Base-by-base conservation (phyloP, 768 basidiomycete species). In the Lentinula sp. region DNA sequence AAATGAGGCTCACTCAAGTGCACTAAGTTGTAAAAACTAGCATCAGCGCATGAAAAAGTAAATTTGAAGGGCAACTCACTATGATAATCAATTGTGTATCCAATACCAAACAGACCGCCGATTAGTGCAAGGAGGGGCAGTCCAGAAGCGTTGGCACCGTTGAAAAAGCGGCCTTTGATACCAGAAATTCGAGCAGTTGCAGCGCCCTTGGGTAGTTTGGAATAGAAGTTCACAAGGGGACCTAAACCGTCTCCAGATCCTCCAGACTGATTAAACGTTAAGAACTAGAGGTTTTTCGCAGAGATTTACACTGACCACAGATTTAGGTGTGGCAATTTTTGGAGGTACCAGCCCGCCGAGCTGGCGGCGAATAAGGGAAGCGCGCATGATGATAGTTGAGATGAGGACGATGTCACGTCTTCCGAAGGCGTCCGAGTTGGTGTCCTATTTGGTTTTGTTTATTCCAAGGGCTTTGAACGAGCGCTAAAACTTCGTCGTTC, bases 141-240 rank as follows among this genome's bases (percentile, higher is more conserved):
- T 28, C 83, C 88, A 1, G 86, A 88, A 43, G 93, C 95, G 73
- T 93, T 96, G 76, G 86, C 85, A 64, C 93, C 95, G 66, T 81
- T 85, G 74, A 95, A 94, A 76, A 80, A 92, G 49, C 87, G 80
- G n/a, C 75, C 90, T 74, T 91, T 90, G 69, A 96, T 78, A 21
- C 93, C 91, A 59, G 75, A 75, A 57, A 80, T 77, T 18, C 85
- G 76, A 42, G 80, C 70, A 16, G 91, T 79, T 39, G 86, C 83
- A 43, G 84, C 78, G 50, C 95, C 95, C 74, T 98, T 98, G 65
- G 95, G 96, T 54, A 98, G 84, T 75, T 93, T 95, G 62, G 91
- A 94, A 81, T 98, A 98, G 77, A 97, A 98, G 66, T 93, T 86
- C 65, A 97, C 93, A 70, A 98, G 88, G 35, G 87, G 86, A 61